These are phyloP conservation scores for Neofusicoccum laricinum DNA, from an alignment of 2,329 filamentous ascomycete genomes.

Conservation along the genomic window DNA sequence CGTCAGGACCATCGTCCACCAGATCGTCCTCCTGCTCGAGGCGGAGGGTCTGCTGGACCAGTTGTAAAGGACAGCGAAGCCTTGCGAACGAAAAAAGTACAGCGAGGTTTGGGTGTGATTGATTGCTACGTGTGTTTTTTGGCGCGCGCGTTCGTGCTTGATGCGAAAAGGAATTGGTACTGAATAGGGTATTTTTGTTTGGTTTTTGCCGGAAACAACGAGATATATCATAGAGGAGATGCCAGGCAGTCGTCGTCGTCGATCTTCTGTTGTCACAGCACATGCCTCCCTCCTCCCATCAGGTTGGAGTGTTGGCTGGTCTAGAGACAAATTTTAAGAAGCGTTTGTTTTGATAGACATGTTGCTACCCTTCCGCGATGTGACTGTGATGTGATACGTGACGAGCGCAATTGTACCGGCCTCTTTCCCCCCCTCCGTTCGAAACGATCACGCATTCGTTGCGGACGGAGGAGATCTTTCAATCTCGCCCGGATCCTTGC, in stretches of 20 bases:
- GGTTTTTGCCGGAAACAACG: not conserved
- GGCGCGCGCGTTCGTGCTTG: not conserved
- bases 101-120: not conserved
- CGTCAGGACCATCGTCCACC: slow-evolving; percentile 90
- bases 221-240: not conserved
- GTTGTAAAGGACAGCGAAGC: slow-evolving; percentile 30
- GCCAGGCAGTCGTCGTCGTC: not conserved
- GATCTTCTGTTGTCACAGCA: not conserved
- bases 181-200: not conserved
- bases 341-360: no score
- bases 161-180: not conserved
- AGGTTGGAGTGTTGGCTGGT: not conserved
- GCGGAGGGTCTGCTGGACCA: slow-evolving; percentile 80
- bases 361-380: no score
- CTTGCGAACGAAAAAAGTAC: not conserved
- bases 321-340: not conserved
- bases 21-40: slow-evolving; percentile 93
- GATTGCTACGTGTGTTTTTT: not conserved
- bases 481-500: no score
- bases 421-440: no score
- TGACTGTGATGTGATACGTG: no score
- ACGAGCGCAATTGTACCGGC: no score
- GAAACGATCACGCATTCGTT: no score
- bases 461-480: no score
- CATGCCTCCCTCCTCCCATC: no score